These are phyloP conservation scores for Erythrophleum ivorense DNA, from an alignment of 331 rosid species.

Conservation along the genomic window DNA sequence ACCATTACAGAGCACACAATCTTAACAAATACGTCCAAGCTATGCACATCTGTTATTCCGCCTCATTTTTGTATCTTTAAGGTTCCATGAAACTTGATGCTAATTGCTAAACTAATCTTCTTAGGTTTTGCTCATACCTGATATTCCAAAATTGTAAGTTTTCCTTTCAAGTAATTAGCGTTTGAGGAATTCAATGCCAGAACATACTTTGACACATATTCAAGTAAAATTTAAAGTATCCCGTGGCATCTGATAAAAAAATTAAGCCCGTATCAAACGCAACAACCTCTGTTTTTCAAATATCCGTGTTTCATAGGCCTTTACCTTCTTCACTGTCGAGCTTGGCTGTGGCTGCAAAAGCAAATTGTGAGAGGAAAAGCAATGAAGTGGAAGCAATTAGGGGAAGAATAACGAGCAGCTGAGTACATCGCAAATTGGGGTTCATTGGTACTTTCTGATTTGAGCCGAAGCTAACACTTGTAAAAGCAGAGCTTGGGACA, in stretches of 20 bases:
- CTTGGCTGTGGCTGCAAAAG: background rate
- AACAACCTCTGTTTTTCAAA: background rate
- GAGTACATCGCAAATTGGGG: background rate
- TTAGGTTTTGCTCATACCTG: background rate
- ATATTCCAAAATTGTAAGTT: background rate
- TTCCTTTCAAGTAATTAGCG: too few species aligned
- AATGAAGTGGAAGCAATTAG: background rate
- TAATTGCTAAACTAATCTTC: background rate
- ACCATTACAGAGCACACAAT: background rate
- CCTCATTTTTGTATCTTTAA: background rate
- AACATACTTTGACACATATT: background rate
- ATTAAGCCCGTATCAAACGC: background rate
- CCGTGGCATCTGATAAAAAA: background rate
- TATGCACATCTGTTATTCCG: background rate
- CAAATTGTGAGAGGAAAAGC: background rate
- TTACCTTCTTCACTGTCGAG: slow-evolving; percentile 3
- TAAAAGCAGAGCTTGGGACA: background rate
- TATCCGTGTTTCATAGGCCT: background rate
- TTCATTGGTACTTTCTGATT: background rate
- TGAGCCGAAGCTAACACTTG: background rate
- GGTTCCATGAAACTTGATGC: background rate
- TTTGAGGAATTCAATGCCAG: background rate
- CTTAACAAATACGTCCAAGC: background rate
- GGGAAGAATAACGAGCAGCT: background rate
- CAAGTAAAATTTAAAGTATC: background rate